phyloP scores from a whole-genome alignment of 805 yeast species.

The Ogataea sp. region DNA sequence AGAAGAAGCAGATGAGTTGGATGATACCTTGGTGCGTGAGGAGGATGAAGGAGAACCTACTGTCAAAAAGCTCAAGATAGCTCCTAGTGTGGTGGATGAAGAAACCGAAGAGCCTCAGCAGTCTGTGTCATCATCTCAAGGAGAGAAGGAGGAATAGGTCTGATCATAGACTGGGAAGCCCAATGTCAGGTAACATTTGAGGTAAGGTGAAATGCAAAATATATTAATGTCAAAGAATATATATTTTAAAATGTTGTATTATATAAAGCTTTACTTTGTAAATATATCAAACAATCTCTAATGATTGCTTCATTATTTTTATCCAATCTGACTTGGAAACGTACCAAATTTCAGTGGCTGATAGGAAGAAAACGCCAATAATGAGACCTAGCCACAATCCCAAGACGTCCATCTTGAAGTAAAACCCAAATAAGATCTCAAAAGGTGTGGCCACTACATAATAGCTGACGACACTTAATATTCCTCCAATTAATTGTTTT shows the following conservation, averaged over 20 bases:
- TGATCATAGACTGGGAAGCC: no score
- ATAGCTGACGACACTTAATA: constrained; percentile 36
- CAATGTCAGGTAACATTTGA: no score
- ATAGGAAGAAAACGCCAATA: constrained; percentile 32
- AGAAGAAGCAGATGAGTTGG: background rate
- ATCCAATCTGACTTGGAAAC: constrained; percentile 48
- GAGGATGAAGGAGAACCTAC: background rate
- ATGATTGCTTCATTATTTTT: constrained; percentile 35
- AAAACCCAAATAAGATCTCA: constrained; percentile 36
- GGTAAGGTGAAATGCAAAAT: no score
- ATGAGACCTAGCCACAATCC: constrained; percentile 44
- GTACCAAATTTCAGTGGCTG: constrained; percentile 31
- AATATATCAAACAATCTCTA: constrained; percentile 1
- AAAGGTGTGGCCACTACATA: constrained; percentile 42
- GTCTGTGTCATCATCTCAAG: no score
- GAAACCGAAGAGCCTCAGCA: no score
- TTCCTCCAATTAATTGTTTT: constrained; percentile 44
- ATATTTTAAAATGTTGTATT: background rate
- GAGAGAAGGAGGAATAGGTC: no score
- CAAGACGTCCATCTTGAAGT: constrained; percentile 27
- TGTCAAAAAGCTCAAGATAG: background rate
- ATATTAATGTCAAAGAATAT: background rate
- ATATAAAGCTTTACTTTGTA: background rate
- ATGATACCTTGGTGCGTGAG: background rate
- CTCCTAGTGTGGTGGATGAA: background rate